Evolutionary conservation across 2,329 filamentous ascomycete genomes (phyloP), one percentile per base, ranked within the genome.

Genomic region (Xylariaceae sp.): DNA sequence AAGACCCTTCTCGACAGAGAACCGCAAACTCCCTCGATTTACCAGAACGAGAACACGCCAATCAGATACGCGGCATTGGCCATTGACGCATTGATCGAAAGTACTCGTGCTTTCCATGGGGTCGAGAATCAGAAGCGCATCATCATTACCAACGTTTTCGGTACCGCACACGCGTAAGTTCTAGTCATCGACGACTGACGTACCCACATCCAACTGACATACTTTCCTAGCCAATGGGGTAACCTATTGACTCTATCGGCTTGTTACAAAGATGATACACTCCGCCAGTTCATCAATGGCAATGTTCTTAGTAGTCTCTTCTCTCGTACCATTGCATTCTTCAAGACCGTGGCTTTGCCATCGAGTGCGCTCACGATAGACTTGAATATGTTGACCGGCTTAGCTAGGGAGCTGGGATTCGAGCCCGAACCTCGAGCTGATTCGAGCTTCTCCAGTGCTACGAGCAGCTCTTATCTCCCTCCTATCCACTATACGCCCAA

Each of bases 141-240:
- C 9, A 87, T 97, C 47, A 86, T 97, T 50, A 97, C 93, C n/a
- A 97, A 97, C 63, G 86, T 96, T 19, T 96, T 96, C 71, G 92
- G 93, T 47, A 97, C 93, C 16, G 88, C 91, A 56, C 93, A 97
- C 77, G 92, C 93, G 89, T 96, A 88, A 83, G 90, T 84, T 54
- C 28, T 31, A 51, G 42, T n/a, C 44, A 18, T 40, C 14, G 6
- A 9, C 3, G 16, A 10, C 2, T 28, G 22, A 28, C 22, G 22
- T 28, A 28, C 7, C n/a, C 28, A 22, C n/a, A 13, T 38, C 10
- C 45, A 45, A 6, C 34, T 19, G 6, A 49, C 33, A 53, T 39
- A 31, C 53, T 42, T 12, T 22, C 48, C 5, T 57, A 96, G 92
- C 6, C 94, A 99, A 90, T 99, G 95, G 76, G 93, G 94, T 53